A percentile compares a stretch with the other conserved stretches of the same genome.
These are phyloP conservation scores for Xylariales sp. DNA, from an alignment of 2,329 filamentous ascomycete genomes.

Conservation along the genomic window DNA sequence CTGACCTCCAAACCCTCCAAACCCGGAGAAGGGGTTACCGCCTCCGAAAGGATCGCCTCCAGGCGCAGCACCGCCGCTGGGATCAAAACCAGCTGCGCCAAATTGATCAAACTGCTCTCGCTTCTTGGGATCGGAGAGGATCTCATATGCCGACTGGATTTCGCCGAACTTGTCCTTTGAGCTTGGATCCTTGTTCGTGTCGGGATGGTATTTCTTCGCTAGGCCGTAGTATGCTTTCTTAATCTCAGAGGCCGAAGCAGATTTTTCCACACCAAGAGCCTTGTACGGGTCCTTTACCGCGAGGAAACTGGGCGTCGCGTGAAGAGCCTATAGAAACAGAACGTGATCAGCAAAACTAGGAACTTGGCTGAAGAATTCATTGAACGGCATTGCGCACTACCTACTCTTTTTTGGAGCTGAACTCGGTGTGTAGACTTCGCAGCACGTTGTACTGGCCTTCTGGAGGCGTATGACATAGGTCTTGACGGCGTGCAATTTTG, in stretches of 20 bases:
- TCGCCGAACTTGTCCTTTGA: slow-evolving; percentile 95
- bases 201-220: slow-evolving; percentile 96
- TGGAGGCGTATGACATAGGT: slow-evolving; percentile 18
- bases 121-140: slow-evolving; percentile 90
- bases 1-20: slow-evolving; percentile 31
- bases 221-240: slow-evolving; percentile 98
- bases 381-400: no score
- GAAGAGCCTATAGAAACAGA: slow-evolving; percentile 43
- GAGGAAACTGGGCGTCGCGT: slow-evolving; percentile 48
- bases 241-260: slow-evolving; percentile 79
- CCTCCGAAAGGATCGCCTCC: slow-evolving; percentile 59
- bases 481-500: slow-evolving; percentile 26
- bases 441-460: slow-evolving; percentile 12
- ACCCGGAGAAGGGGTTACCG: slow-evolving; percentile 48
- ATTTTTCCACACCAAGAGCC: slow-evolving; percentile 77
- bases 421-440: slow-evolving; percentile 6
- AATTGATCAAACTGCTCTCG: slow-evolving; percentile 88
- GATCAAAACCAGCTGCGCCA: slow-evolving; percentile 83
- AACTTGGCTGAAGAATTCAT: not conserved
- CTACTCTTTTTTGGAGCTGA: slow-evolving; percentile 5
- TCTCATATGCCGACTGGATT: slow-evolving; percentile 89
- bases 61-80: slow-evolving; percentile 54
- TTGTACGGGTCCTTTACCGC: slow-evolving; percentile 78
- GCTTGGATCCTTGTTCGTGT: slow-evolving; percentile 92
- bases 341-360: not conserved